These are phyloP conservation scores for Saturnispora dispora DNA, from an alignment of 805 yeast species.

Conservation along the genomic window DNA sequence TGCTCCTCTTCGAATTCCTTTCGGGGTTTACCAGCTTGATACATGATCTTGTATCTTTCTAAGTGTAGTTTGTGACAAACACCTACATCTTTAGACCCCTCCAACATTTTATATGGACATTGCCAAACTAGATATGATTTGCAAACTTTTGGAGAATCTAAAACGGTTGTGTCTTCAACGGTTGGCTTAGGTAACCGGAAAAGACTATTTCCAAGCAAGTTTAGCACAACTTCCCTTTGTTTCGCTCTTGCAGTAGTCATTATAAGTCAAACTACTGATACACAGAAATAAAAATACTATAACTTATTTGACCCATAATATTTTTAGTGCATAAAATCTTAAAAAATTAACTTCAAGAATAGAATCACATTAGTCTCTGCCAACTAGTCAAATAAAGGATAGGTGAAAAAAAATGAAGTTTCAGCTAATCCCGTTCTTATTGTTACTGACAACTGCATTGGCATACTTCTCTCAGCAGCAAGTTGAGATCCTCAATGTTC, in stretches of 20 bases:
- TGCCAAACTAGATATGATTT: slow-evolving; percentile 74
- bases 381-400: background rate
- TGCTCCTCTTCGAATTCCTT: slow-evolving; percentile 38
- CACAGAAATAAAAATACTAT: background rate
- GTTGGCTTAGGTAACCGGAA: slow-evolving; percentile 1
- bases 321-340: background rate
- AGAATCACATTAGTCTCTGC: background rate
- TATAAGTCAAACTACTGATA: background rate
- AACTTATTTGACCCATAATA: no score
- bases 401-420: background rate
- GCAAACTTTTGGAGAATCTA: slow-evolving; percentile 58
- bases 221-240: slow-evolving; percentile 5
- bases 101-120: slow-evolving; percentile 78
- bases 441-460: slow-evolving; percentile 3
- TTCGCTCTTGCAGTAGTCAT: slow-evolving; percentile 3
- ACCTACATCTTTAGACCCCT: slow-evolving; percentile 75
- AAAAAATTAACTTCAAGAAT: no score
- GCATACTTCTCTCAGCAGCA: slow-evolving; percentile 13
- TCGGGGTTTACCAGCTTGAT: slow-evolving; percentile 42
- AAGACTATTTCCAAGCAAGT: slow-evolving; percentile 5
- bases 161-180: slow-evolving; percentile 22
- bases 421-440: background rate
- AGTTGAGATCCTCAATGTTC: slow-evolving; percentile 12
- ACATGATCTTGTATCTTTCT: slow-evolving; percentile 65
- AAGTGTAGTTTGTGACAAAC: slow-evolving; percentile 67